Conservation (phyloP, 495 filamentous ascomycete species). For the Neurospora cerealis region DNA sequence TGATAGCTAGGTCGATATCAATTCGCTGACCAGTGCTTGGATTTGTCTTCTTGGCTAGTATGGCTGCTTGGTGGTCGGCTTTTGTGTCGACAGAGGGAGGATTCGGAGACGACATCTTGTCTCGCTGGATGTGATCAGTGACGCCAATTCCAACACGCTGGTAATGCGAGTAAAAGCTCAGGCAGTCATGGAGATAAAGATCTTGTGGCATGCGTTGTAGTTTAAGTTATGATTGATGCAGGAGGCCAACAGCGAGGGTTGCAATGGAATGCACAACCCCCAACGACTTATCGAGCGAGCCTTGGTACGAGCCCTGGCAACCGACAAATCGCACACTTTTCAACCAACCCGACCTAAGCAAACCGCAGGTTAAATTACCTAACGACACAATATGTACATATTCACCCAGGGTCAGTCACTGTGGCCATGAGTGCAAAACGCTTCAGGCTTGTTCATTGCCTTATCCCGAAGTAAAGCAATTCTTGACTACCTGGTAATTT, state of each 20-base stretch:
- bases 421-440: background rate
- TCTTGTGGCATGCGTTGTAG: background rate
- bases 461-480: background rate
- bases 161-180: background rate
- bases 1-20: background rate
- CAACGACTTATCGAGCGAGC: background rate
- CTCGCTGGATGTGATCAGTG: background rate
- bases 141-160: background rate
- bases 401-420: too few species aligned
- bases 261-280: background rate
- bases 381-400: background rate
- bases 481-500: background rate
- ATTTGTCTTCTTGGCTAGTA: background rate
- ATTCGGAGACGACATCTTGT: background rate
- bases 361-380: background rate
- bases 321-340: background rate
- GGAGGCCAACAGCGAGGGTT: background rate
- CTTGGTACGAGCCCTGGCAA: background rate
- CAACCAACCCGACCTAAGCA: background rate
- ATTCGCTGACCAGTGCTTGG: background rate
- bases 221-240: background rate
- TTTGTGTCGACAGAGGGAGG: background rate
- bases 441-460: background rate
- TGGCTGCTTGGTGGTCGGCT: background rate
- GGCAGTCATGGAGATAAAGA: background rate